Evolutionary conservation across 805 yeast species (phyloP).

Genomic region (Yamadazyma nakazawae): DNA sequence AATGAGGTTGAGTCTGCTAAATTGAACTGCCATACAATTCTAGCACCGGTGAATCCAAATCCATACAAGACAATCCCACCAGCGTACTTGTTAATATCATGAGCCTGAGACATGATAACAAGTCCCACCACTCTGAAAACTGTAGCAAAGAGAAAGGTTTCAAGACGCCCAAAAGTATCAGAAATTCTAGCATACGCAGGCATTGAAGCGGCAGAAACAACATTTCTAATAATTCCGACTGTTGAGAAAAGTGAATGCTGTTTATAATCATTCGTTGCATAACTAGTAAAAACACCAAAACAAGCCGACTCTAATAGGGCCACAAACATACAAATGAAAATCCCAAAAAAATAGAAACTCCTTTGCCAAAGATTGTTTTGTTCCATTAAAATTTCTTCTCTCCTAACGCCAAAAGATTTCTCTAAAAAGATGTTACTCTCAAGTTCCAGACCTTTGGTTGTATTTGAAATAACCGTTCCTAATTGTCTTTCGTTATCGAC

Average conservation of each 20-base stretch:
- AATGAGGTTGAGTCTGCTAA: conserved; percentile 65
- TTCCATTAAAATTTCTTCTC: conserved; percentile 51
- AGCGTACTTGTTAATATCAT: conserved; percentile 53
- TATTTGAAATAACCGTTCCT: no score
- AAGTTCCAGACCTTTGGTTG: neutral
- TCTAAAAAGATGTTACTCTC: neutral
- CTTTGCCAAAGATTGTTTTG: conserved; percentile 39
- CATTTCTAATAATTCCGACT: conserved; percentile 53
- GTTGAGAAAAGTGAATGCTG: conserved; percentile 57
- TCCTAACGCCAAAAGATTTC: conserved; percentile 50
- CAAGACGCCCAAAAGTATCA: conserved; percentile 62
- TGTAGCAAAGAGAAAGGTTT: conserved; percentile 45
- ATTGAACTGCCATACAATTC: conserved; percentile 53
- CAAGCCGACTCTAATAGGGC: conserved; percentile 31
- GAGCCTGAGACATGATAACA: conserved; percentile 58
- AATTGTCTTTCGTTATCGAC: neutral
- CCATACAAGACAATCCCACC: conserved; percentile 59
- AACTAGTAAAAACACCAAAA: conserved; percentile 31
- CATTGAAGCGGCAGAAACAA: conserved; percentile 67
- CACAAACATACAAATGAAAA: conserved; percentile 54
- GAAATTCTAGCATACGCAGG: conserved; percentile 61
- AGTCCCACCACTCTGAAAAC: conserved; percentile 62
- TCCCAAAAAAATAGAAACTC: conserved; percentile 41
- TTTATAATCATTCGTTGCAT: conserved; percentile 54
- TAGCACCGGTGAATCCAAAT: conserved; percentile 59